These are phyloP conservation scores for Phyllosticta citrichinensis DNA, from an alignment of 2,329 filamentous ascomycete species.

Conservation along the genomic window DNA sequence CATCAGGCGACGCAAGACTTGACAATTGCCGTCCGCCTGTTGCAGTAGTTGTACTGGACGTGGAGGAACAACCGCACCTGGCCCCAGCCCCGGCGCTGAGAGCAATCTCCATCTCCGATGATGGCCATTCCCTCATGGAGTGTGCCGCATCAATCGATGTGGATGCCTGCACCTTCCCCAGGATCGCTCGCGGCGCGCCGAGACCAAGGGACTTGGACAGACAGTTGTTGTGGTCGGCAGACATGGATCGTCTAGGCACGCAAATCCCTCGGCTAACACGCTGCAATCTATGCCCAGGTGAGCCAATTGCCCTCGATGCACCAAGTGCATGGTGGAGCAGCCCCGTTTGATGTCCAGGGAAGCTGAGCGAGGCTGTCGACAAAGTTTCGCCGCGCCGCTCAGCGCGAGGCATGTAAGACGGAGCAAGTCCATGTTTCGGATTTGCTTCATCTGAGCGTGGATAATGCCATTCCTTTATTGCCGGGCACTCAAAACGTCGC, in stretches of 20 bases:
- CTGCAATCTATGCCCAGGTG: not conserved
- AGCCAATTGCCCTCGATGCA: not conserved
- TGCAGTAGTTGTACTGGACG: not conserved
- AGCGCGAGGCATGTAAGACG: constrained; percentile 5
- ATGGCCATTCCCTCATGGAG: too few species aligned
- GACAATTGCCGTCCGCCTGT: not conserved
- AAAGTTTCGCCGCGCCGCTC: not conserved
- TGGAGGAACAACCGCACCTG: not conserved
- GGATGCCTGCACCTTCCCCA: not conserved
- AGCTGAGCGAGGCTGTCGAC: not conserved
- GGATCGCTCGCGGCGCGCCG: not conserved
- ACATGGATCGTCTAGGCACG: not conserved
- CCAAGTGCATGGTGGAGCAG: not conserved
- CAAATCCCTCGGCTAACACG: not conserved
- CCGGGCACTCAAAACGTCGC: not conserved
- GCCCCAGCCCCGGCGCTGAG: not conserved
- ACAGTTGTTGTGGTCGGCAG: not conserved
- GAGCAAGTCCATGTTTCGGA: constrained; percentile 8
- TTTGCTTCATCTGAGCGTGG: constrained; percentile 1
- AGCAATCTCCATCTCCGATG: not conserved
- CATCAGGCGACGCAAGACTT: not conserved
- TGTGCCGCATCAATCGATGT: not conserved
- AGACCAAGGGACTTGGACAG: not conserved
- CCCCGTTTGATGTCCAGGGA: not conserved
- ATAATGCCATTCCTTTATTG: not conserved